Conservation (phyloP, 1,284 basidiomycete genomes). For the Marasmius sp. region DNA sequence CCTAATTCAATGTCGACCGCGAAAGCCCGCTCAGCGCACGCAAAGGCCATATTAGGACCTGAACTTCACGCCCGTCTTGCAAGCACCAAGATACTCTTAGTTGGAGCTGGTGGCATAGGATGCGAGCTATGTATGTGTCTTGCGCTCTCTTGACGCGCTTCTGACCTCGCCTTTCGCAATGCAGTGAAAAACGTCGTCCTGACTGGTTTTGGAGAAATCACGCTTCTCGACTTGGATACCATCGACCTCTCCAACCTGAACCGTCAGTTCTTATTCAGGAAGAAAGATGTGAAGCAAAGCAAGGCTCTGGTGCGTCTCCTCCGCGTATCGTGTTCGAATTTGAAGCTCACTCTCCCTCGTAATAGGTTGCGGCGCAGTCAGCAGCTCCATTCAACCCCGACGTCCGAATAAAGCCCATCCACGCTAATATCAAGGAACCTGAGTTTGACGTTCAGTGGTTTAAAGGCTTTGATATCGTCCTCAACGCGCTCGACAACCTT, state of each 20-base stretch:
- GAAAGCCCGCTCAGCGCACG: conserved; percentile 43
- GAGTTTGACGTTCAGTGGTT: conserved; percentile 94
- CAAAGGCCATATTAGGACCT: conserved; percentile 72
- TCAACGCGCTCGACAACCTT: conserved; percentile 96
- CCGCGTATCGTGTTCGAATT: neutral
- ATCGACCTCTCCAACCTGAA: conserved; percentile 99
- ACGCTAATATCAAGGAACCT: conserved; percentile 94
- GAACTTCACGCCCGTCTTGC: conserved; percentile 62
- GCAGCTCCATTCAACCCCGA: conserved; percentile 92
- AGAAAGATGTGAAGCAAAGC: conserved; percentile 96
- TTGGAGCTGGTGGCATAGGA: conserved; percentile 96
- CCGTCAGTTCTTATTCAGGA: conserved; percentile 95
- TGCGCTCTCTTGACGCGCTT: neutral
- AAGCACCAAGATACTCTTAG: conserved; percentile 79
- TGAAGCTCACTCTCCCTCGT: conserved; percentile 6
- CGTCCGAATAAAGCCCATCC: conserved; percentile 85
- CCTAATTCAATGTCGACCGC: conserved; percentile 22
- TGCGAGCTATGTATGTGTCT: conserved; percentile 84
- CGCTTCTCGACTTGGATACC: conserved; percentile 94
- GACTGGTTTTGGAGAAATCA: conserved; percentile 91
- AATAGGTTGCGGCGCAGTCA: conserved; percentile 84
- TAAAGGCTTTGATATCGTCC: conserved; percentile 85
- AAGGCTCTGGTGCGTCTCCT: conserved; percentile 74
- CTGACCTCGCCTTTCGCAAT: neutral
- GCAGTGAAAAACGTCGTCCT: conserved; percentile 95